These are phyloP conservation scores for Physcomitrium patens DNA, from an alignment of 225 moss, liverwort and hornwort species.

Conservation along the genomic window DNA sequence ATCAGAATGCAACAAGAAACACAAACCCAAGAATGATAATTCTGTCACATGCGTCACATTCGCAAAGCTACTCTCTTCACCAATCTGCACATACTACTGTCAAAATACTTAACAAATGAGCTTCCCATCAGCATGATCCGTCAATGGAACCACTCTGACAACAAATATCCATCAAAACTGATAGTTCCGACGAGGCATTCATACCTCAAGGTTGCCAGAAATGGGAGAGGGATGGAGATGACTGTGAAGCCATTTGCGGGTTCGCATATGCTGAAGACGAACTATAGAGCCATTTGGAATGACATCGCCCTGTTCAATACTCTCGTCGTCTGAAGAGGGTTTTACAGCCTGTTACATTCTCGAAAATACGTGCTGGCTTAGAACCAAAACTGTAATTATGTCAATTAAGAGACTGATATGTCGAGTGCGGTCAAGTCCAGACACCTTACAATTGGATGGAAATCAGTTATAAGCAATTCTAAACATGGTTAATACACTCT, in stretches of 20 bases:
- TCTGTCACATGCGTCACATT: slow-evolving; percentile 21
- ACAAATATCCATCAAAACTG: slow-evolving; percentile 5
- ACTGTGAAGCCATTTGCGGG: slow-evolving; percentile 99
- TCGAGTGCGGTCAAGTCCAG: not conserved
- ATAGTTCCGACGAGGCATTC: not conserved
- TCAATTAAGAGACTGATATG: not conserved
- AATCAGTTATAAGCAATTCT: not conserved
- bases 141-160: not conserved
- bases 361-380: slow-evolving; percentile 39
- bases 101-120: not conserved
- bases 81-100: not conserved
- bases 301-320: slow-evolving; percentile 73
- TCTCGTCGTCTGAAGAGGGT: slow-evolving; percentile 44
- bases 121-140: not conserved
- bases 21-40: not conserved
- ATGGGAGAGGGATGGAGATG: slow-evolving; percentile 96
- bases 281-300: slow-evolving; percentile 70
- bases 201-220: slow-evolving; percentile 90
- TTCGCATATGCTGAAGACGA: slow-evolving; percentile 81
- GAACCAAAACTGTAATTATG: slow-evolving; percentile 18
- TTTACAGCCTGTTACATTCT: slow-evolving; percentile 72
- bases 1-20: slow-evolving; percentile 16
- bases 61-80: not conserved
- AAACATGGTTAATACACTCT: no score
- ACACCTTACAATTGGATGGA: not conserved